These are phyloP conservation scores for Apiotrichum siamense DNA, from an alignment of 1,284 basidiomycete species.

Conservation along the genomic window DNA sequence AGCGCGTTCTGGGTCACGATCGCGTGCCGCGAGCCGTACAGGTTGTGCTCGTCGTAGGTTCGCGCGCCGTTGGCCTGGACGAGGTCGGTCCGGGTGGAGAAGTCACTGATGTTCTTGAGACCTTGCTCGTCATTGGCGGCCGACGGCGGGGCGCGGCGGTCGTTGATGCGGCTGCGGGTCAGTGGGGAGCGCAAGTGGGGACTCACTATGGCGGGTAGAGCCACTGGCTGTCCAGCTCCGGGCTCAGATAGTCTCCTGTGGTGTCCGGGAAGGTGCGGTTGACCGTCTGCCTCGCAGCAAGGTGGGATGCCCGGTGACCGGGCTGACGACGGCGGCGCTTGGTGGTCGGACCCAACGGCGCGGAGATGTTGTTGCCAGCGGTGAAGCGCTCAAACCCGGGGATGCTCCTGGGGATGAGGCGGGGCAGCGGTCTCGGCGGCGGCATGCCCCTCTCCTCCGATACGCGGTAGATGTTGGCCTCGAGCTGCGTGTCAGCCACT, in stretches of 20 bases:
- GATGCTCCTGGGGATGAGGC: slow-evolving; percentile 14
- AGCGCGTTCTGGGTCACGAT: slow-evolving; percentile 58
- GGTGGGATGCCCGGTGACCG: not conserved
- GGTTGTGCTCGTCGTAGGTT: slow-evolving; percentile 60
- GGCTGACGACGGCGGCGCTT: not conserved
- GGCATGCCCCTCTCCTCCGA: slow-evolving; percentile 17
- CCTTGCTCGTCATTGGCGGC: slow-evolving; percentile 14
- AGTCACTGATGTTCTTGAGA: slow-evolving; percentile 27
- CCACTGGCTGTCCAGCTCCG: slow-evolving; percentile 22
- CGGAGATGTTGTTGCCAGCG: slow-evolving; percentile 22
- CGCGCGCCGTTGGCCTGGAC: slow-evolving; percentile 59
- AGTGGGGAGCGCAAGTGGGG: not conserved
- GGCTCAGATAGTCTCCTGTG: slow-evolving; percentile 19
- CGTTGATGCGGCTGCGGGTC: slow-evolving; percentile 13
- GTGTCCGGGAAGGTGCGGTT: slow-evolving; percentile 1
- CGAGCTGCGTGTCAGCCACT: slow-evolving; percentile 7
- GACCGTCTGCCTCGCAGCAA: not conserved
- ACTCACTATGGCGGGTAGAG: slow-evolving; percentile 27
- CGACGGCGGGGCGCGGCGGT: slow-evolving; percentile 22
- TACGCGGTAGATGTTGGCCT: slow-evolving; percentile 24
- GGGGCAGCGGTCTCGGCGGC: slow-evolving; percentile 11
- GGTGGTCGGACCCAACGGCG: not conserved
- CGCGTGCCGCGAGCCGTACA: slow-evolving; percentile 68
- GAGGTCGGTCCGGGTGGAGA: slow-evolving; percentile 49
- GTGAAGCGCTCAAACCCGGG: slow-evolving; percentile 13